These are phyloP conservation scores for Epithemia pelagica DNA, from an alignment of 108 stramenopile genomes.

Conservation along the genomic window DNA sequence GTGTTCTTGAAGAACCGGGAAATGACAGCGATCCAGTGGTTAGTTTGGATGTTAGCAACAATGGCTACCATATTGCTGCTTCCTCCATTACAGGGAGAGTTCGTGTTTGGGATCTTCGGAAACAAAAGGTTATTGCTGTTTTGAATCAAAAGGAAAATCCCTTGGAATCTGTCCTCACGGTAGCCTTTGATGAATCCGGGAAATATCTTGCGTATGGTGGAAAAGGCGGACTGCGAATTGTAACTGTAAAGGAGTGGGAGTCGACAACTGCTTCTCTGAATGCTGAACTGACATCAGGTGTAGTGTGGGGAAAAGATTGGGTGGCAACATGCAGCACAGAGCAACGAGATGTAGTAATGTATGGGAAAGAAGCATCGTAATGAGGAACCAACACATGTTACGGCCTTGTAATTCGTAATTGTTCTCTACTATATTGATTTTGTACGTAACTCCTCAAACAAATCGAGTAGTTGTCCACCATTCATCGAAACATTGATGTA, in stretches of 20 bases:
- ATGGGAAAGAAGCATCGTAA: neutral
- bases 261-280: conserved; percentile 12
- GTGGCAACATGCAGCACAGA: neutral
- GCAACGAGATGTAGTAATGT: neutral
- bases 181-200: conserved; percentile 61
- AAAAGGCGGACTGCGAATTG: conserved; percentile 36
- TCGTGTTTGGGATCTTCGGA: conserved; percentile 80
- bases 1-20: conserved; percentile 16
- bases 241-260: conserved; percentile 75
- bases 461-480: too few relatives aligned
- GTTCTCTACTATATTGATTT: too few relatives aligned
- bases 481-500: too few relatives aligned
- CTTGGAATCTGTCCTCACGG: conserved; percentile 21
- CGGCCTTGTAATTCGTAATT: too few relatives aligned
- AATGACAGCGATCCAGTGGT: conserved; percentile 32
- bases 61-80: conserved; percentile 79
- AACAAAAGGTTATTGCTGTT: conserved; percentile 54
- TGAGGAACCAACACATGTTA: too few relatives aligned
- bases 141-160: conserved; percentile 18
- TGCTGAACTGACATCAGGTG: neutral
- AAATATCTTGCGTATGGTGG: conserved; percentile 66
- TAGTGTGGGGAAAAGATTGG: conserved; percentile 4
- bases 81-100: conserved; percentile 35
- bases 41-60: conserved; percentile 74
- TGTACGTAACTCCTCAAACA: too few relatives aligned